A percentile compares a stretch with the other conserved stretches of the same genome.
These are phyloP conservation scores for Penicillium sp. DNA, from an alignment of 2,329 filamentous ascomycete species.

Conservation along the genomic window DNA sequence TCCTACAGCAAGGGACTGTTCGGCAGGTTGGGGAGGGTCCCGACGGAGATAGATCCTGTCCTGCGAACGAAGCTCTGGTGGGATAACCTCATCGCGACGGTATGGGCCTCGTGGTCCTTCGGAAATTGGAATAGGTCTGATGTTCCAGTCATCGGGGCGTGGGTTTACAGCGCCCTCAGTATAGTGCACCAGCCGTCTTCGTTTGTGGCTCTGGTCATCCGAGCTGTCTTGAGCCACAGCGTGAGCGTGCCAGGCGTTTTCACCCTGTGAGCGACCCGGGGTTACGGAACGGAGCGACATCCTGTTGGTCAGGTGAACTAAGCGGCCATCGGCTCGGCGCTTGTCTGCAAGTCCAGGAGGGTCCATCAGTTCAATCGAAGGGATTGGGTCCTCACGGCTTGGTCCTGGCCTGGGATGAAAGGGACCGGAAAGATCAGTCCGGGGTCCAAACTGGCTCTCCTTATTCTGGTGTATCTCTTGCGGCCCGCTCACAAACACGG, in stretches of 20 bases:
- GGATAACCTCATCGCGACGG: constrained; percentile 19
- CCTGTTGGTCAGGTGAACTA: constrained; percentile 33
- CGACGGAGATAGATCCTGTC: constrained; percentile 26
- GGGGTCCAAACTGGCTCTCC: constrained; percentile 21
- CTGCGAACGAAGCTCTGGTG: constrained; percentile 18
- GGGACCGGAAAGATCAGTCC: constrained; percentile 16
- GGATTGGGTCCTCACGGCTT: constrained; percentile 35
- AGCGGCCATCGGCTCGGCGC: constrained; percentile 27
- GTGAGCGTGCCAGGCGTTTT: constrained; percentile 23
- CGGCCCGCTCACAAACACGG: constrained; percentile 38
- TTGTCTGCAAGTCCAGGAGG: constrained; percentile 24
- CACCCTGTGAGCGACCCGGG: constrained; percentile 29
- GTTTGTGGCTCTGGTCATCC: constrained; percentile 34
- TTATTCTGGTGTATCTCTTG: constrained; percentile 23
- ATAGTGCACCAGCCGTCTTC: constrained; percentile 35
- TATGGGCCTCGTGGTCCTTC: constrained; percentile 23
- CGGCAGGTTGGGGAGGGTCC: constrained; percentile 25
- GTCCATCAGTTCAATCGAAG: constrained; percentile 47
- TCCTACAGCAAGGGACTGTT: constrained; percentile 21
- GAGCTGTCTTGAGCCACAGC: constrained; percentile 24
- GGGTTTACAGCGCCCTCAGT: constrained; percentile 19
- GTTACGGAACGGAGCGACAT: constrained; percentile 38
- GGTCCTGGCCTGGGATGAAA: constrained; percentile 19
- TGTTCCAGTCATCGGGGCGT: constrained; percentile 13
- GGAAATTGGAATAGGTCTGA: constrained; percentile 19